Evolutionary conservation across 1,139 yeast genomes (phyloP).

Genomic region (Zygoascus meyerae): DNA sequence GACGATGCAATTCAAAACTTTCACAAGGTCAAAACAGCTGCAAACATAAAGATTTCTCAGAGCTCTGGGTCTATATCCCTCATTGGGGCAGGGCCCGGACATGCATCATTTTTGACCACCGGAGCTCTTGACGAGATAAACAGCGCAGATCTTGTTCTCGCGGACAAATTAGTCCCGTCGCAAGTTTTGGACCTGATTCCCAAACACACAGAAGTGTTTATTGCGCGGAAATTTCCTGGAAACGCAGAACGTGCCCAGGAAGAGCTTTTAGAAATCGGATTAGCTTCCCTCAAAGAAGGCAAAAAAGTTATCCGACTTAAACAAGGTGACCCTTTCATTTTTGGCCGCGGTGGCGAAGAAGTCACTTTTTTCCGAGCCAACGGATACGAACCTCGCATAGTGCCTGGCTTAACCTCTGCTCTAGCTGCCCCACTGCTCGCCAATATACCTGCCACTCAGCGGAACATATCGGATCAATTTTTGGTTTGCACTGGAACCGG

Average conservation of each 20-base stretch:
- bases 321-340: slow-evolving; percentile 96
- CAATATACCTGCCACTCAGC: slow-evolving; percentile 82
- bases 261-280: slow-evolving; percentile 67
- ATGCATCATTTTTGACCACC: slow-evolving; percentile 70
- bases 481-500: slow-evolving; percentile 95
- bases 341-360: slow-evolving; percentile 97
- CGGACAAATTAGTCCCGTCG: slow-evolving; percentile 90
- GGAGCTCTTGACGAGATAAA: slow-evolving; percentile 82
- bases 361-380: slow-evolving; percentile 56
- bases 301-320: slow-evolving; percentile 79
- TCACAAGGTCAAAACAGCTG: slow-evolving; percentile 9
- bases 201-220: slow-evolving; percentile 61
- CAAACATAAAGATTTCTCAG: slow-evolving; percentile 3
- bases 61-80: slow-evolving; percentile 58
- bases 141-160: slow-evolving; percentile 75
- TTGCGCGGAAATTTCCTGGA: slow-evolving; percentile 94
- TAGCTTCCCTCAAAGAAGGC: slow-evolving; percentile 58
- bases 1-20: slow-evolving; percentile 42
- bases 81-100: slow-evolving; percentile 95
- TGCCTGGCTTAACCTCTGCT: slow-evolving; percentile 90
- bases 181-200: slow-evolving; percentile 81
- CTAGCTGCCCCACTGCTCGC: slow-evolving; percentile 85
- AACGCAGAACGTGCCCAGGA: slow-evolving; percentile 93
- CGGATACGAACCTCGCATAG: slow-evolving; percentile 66
- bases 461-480: slow-evolving; percentile 91